phyloP scores from a whole-genome alignment of 83 land plant species.

The Isoetes engelmannii region DNA sequence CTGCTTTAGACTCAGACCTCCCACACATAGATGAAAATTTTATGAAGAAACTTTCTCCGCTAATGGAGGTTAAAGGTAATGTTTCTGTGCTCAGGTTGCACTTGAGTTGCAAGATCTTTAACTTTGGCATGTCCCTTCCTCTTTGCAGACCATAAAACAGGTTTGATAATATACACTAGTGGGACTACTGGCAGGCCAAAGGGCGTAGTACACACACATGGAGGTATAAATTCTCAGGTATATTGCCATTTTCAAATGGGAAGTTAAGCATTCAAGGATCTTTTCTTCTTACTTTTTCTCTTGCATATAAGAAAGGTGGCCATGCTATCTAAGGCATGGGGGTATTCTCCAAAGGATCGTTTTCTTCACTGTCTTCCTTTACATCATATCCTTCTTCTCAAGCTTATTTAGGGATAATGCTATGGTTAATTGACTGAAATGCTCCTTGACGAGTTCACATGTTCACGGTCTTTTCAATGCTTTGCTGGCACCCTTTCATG shows the following conservation, averaged over 20 bases:
- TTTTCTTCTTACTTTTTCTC: background rate
- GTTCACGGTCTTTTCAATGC: constrained; percentile 98
- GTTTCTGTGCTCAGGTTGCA: background rate
- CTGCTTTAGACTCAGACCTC: background rate
- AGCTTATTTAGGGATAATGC: background rate
- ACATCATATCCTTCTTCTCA: constrained; percentile 77
- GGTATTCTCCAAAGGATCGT: constrained; percentile 58
- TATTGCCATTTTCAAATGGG: background rate
- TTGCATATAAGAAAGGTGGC: constrained; percentile 49
- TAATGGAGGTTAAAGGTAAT: background rate
- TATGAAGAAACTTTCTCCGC: background rate
- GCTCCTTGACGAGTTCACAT: constrained; percentile 31
- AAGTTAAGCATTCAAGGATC: background rate
- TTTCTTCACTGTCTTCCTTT: constrained; percentile 91
- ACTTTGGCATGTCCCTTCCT: background rate
- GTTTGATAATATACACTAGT: constrained; percentile 88
- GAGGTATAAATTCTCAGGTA: constrained; percentile 77
- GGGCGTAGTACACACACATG: constrained; percentile 95
- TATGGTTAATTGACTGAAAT: background rate
- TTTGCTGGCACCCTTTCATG: constrained; percentile 87
- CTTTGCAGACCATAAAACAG: constrained; percentile 62
- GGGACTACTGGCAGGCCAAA: constrained; percentile 99
- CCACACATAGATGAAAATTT: background rate
- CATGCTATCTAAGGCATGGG: constrained; percentile 84
- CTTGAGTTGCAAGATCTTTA: too few relatives aligned